Conservation (phyloP, 2,329 filamentous ascomycete genomes). For the Chrysoporthe austroafricana region DNA sequence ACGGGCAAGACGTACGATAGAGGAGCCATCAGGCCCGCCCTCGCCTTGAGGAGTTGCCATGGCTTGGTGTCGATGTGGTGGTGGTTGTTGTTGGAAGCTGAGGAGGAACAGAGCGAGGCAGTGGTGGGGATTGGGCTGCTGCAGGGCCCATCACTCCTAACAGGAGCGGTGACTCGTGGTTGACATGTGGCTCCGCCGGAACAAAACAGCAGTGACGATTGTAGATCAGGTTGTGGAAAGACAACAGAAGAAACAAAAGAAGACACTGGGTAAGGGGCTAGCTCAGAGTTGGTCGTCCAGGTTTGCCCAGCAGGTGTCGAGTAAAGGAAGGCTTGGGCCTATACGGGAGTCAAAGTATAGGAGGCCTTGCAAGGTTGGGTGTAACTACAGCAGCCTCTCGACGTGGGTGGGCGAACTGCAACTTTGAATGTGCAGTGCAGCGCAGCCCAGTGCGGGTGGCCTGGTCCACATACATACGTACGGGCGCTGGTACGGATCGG, state of each 20-base stretch:
- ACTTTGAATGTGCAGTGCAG: background rate
- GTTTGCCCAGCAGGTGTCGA: background rate
- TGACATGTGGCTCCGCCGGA: constrained; percentile 22
- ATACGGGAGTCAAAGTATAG: background rate
- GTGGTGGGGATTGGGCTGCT: constrained; percentile 21
- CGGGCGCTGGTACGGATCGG: constrained; percentile 9
- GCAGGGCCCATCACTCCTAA: constrained; percentile 28
- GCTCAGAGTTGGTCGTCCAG: constrained; percentile 2
- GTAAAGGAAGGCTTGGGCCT: background rate
- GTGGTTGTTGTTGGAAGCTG: constrained; percentile 20
- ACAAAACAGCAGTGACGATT: constrained; percentile 13
- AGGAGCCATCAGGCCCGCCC: constrained; percentile 71
- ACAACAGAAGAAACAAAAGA: background rate
- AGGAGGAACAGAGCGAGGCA: constrained; percentile 16
- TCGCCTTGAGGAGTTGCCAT: constrained; percentile 26
- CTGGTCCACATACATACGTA: background rate
- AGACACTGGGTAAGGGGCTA: background rate
- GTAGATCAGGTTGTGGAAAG: background rate
- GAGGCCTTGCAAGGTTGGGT: constrained; percentile 15
- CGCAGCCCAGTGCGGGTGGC: background rate
- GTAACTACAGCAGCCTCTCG: background rate
- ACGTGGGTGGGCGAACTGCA: too few species aligned
- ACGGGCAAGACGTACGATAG: constrained; percentile 60
- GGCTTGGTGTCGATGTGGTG: constrained; percentile 21
- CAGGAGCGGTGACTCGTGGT: constrained; percentile 26